Evolutionary conservation across 106 monocot species (phyloP), one percentile per base, ranked within the genome.

Genomic region (Acanthochlamys bracteata): DNA sequence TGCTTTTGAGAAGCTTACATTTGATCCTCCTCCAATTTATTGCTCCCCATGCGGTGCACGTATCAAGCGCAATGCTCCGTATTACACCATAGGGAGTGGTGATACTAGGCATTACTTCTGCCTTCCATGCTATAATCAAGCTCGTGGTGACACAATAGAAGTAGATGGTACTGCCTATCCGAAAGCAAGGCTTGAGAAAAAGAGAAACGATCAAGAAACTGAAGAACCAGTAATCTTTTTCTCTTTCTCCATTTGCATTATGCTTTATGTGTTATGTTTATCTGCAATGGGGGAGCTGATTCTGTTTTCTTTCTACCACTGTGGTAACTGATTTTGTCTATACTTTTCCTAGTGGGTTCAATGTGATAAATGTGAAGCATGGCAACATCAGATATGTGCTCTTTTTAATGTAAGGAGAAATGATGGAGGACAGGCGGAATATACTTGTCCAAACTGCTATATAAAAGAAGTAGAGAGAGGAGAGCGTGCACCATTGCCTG

Each of bases 301-400:
- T 8, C 42, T 22, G 21, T 22, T 12, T 59, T 22, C 22, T 27
- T 33, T 14, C 6, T 20, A 8, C 2, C 16, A 43, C 23, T 72
- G 20, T 23, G 21, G 14, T 55, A 15, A 11, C 24, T 51, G 40
- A 43, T 10, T 27, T 7, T 59, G 9, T 45, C 52, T 43, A 55
- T 53, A 33, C 33, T 33, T 33, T n/a, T 65, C 76, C 33, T 72
- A 98, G 96, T 98, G 96, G 96, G 96, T 91, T 61, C 91, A 98
- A 71, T 98, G 96, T 66, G 96, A 98, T 75, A 98, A 98, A 75
- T 98, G 96, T 77, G 91, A 98, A 81, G 88, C 91, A 24, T 98
- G 96, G 96, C 96, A 98, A 51, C 96, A 98, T 77, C 96, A 98
- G 65, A 98, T 98, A 52, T 98, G 96, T 83, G 91, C 91, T 49